Evolutionary conservation across 768 basidiomycete genomes (phyloP).

Genomic region (Podaxis sp.): DNA sequence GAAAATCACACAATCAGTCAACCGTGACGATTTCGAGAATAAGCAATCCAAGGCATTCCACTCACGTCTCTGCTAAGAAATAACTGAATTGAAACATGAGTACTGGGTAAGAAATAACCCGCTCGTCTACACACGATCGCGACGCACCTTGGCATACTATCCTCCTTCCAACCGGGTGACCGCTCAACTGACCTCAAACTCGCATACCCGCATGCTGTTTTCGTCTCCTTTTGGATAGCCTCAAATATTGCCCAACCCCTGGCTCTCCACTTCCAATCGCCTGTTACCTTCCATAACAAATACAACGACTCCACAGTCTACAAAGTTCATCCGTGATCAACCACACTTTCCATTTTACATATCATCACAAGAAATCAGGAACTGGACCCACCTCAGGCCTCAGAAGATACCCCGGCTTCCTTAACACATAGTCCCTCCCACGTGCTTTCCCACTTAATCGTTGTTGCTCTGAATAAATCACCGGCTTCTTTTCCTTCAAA

Average conservation of each 20-base stretch:
- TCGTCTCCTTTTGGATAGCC: slow-evolving; percentile 56
- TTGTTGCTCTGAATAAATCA: slow-evolving; percentile 29
- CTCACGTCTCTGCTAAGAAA: slow-evolving; percentile 45
- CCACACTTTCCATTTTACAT: background rate
- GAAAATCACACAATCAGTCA: background rate
- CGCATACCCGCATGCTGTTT: slow-evolving; percentile 59
- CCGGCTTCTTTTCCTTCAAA: slow-evolving; percentile 36
- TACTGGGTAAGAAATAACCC: background rate
- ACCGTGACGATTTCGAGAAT: background rate
- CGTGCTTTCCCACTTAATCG: slow-evolving; percentile 18
- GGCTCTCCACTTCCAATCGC: slow-evolving; percentile 63
- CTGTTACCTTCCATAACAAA: slow-evolving; percentile 66
- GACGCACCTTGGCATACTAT: slow-evolving; percentile 73
- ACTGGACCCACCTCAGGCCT: slow-evolving; percentile 59
- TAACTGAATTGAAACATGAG: slow-evolving; percentile 26
- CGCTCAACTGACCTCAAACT: slow-evolving; percentile 46
- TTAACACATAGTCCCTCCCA: slow-evolving; percentile 51
- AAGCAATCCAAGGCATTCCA: slow-evolving; percentile 4
- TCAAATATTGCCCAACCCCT: slow-evolving; percentile 70
- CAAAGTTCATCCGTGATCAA: slow-evolving; percentile 1
- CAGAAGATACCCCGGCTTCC: slow-evolving; percentile 47
- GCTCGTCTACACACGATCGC: background rate
- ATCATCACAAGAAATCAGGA: background rate
- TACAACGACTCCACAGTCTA: slow-evolving; percentile 75
- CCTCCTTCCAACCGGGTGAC: slow-evolving; percentile 31